Percentiles rank a stretch among this genome's conserved stretches.
These are phyloP conservation scores for Lactarius pseudohatsudake DNA, from an alignment of 768 basidiomycete species.

Conservation along the genomic window DNA sequence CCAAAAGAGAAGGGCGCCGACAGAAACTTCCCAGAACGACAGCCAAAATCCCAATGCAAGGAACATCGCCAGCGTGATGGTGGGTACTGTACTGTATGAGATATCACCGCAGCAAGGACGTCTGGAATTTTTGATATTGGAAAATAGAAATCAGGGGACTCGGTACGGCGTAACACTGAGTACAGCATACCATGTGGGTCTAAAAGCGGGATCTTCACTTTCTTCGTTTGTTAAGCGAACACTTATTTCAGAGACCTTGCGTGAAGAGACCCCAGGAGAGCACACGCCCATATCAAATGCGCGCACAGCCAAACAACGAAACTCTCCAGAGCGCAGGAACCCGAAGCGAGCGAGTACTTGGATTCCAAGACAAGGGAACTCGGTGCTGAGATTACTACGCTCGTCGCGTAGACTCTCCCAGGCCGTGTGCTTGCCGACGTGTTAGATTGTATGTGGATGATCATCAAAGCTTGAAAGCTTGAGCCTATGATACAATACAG, in stretches of 20 bases:
- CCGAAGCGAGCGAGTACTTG: not conserved
- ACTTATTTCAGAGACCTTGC: not conserved
- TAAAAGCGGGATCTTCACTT: not conserved
- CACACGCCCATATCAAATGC: not conserved
- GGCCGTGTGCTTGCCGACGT: not conserved
- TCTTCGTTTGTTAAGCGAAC: not conserved
- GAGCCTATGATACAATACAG: no score
- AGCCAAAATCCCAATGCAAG: not conserved
- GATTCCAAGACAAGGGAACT: not conserved
- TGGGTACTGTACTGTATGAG: not conserved
- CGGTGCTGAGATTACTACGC: not conserved
- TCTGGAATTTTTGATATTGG: not conserved
- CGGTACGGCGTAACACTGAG: not conserved
- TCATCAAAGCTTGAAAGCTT: not conserved
- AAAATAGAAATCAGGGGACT: not conserved
- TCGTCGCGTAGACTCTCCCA: not conserved
- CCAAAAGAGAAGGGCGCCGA: not conserved
- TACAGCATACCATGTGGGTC: not conserved
- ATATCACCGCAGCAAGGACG: not conserved
- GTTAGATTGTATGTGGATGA: not conserved
- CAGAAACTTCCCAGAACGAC: not conserved
- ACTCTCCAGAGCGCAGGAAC: slow-evolving; percentile 3
- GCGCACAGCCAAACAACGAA: not conserved
- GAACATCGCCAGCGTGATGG: not conserved
- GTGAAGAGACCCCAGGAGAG: not conserved